Evolutionary conservation across 2,329 filamentous ascomycete genomes (phyloP).

Genomic region (Aspergillus pseudoviridinutans): DNA sequence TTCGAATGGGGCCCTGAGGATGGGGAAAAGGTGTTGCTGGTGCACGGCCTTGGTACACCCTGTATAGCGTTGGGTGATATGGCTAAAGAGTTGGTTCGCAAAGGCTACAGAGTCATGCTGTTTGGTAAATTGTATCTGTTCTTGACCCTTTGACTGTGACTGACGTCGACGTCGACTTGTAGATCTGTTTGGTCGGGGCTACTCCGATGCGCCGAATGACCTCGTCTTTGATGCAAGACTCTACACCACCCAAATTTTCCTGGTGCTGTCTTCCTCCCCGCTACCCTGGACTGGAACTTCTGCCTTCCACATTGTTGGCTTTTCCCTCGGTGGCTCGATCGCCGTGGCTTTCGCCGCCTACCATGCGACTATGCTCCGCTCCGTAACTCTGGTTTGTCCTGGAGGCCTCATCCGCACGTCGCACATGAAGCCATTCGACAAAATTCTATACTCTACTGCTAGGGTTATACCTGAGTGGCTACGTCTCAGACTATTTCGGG

Average conservation of each 20-base stretch:
- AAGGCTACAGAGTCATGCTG: conserved; percentile 3
- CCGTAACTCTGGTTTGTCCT: conserved; percentile 3
- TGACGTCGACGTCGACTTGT: neutral
- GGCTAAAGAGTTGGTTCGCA: conserved; percentile 1
- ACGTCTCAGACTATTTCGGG: conserved; percentile 1
- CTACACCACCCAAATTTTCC: conserved; percentile 64
- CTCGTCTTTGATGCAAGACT: conserved; percentile 65
- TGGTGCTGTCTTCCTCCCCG: conserved; percentile 62
- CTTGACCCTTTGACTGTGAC: neutral
- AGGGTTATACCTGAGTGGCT: conserved; percentile 1
- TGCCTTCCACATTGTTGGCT: conserved; percentile 5
- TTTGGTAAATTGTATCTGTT: neutral
- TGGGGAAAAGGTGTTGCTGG: conserved; percentile 1
- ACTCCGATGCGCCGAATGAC: conserved; percentile 29
- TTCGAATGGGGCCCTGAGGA: conserved; percentile 6
- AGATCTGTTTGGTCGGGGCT: conserved; percentile 6
- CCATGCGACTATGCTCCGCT: conserved; percentile 1
- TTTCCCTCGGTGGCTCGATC: conserved; percentile 5
- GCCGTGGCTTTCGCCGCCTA: conserved; percentile 3
- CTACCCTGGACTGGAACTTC: conserved; percentile 54
- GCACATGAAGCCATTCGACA: neutral
- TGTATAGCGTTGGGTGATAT: conserved; percentile 2
- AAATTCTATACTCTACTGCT: conserved; percentile 1
- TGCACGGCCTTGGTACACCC: conserved; percentile 1
- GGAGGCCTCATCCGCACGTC: conserved; percentile 3